A percentile compares a stretch with the other conserved stretches of the same genome.
Evolutionary conservation across 2,329 filamentous ascomycete genomes (phyloP).

Genomic region (Magnaporthiopsis incrustans): DNA sequence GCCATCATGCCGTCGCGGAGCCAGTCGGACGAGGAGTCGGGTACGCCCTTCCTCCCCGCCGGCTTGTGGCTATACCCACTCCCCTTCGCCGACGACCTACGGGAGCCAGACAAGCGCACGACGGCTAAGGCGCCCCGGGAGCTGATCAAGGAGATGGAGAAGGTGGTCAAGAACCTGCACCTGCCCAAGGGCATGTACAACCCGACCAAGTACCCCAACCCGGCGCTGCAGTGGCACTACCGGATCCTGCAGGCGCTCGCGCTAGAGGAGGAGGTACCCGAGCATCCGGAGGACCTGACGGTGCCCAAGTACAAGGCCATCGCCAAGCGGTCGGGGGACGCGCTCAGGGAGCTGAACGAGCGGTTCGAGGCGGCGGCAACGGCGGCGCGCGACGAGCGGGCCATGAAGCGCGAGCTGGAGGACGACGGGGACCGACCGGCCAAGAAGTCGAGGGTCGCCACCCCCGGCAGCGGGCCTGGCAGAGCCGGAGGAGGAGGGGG

Average conservation of each 20-base stretch:
- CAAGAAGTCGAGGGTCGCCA: conserved; percentile 34
- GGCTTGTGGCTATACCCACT: conserved; percentile 85
- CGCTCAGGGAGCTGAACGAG: conserved; percentile 69
- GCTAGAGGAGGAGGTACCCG: conserved; percentile 82
- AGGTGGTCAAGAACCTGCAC: conserved; percentile 76
- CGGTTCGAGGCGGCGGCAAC: conserved; percentile 51
- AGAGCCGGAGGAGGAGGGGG: neutral
- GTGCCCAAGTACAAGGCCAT: conserved; percentile 81
- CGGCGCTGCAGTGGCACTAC: conserved; percentile 94
- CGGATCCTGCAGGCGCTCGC: conserved; percentile 85
- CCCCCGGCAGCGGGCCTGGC: neutral
- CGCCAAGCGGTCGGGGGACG: conserved; percentile 74
- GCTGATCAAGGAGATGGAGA: conserved; percentile 74
- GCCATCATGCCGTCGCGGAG: conserved; percentile 73
- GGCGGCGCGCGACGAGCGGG: conserved; percentile 27
- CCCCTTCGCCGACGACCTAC: conserved; percentile 83
- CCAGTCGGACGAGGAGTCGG: conserved; percentile 53
- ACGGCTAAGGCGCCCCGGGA: conserved; percentile 54
- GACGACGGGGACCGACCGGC: conserved; percentile 31
- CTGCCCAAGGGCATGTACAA: conserved; percentile 81
- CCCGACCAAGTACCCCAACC: conserved; percentile 83
- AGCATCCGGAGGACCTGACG: conserved; percentile 67
- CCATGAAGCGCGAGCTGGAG: conserved; percentile 45
- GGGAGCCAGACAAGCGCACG: conserved; percentile 55
- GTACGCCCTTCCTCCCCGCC: conserved; percentile 64